Conservation (phyloP, 2,329 filamentous ascomycete genomes). For the Cladosporium sp. region DNA sequence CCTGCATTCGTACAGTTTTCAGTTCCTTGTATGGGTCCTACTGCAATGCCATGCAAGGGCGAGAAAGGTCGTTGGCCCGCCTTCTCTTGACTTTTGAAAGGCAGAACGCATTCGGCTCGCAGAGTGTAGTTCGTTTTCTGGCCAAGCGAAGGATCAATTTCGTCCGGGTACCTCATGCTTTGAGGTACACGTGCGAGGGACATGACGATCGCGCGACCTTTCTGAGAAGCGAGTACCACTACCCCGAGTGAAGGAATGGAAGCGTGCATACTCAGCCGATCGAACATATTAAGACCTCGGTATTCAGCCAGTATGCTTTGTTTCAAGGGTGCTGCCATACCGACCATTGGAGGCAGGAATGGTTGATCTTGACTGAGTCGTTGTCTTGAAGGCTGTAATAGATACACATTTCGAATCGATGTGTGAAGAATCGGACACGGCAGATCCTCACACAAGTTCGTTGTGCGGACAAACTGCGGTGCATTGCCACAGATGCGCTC, state of each 20-base stretch:
- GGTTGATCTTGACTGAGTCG: neutral
- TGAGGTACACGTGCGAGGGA: constrained; percentile 47
- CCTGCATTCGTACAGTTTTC: constrained; percentile 25
- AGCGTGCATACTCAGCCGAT: constrained; percentile 59
- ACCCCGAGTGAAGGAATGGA: constrained; percentile 68
- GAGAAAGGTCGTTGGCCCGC: constrained; percentile 41
- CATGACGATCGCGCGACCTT: constrained; percentile 61
- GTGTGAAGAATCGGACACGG: constrained; percentile 39
- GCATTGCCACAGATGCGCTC: constrained; percentile 24
- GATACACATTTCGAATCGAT: constrained; percentile 41
- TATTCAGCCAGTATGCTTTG: constrained; percentile 27
- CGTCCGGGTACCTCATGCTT: constrained; percentile 14
- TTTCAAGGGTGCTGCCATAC: constrained; percentile 34
- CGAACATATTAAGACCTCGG: constrained; percentile 31
- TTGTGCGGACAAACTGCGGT: constrained; percentile 24
- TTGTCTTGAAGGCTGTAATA: constrained; percentile 34
- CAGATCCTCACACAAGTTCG: constrained; percentile 26
- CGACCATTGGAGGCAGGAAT: constrained; percentile 29
- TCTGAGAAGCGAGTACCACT: constrained; percentile 62
- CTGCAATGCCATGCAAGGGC: constrained; percentile 63
- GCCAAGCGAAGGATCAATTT: constrained; percentile 7
- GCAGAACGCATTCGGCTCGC: constrained; percentile 55
- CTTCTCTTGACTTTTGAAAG: constrained; percentile 51
- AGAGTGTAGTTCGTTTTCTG: constrained; percentile 39
- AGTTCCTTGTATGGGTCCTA: constrained; percentile 57